Evolutionary conservation across 2,329 filamentous ascomycete genomes (phyloP), one percentile per base, ranked within the genome.

Genomic region (Colletotrichum ledebouriae): DNA sequence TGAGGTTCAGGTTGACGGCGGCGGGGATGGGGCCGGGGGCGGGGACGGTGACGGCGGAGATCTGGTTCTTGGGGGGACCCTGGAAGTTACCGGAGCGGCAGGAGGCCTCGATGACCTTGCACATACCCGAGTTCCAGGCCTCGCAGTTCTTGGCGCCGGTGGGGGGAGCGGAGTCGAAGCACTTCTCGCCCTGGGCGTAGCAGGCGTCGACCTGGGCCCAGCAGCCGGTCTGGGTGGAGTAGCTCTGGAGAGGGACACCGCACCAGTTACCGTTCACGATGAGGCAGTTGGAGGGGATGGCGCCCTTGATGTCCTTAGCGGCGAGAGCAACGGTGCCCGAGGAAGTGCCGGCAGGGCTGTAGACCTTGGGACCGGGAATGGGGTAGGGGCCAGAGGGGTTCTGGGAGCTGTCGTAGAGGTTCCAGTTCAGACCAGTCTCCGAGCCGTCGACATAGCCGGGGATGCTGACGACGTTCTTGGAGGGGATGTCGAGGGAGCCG

Each of bases 201-300:
- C 89, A 90, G 56, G 82, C 76, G 42, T 81, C 77, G 11, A 83
- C 83, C 3, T 84, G 79, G 64, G 81, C 82, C 87, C 88, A 92
- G 82, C 91, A 93, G 13, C 84, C 84, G 1, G 75, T 75, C 74
- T 89, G 82, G 50, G 81, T 80, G 4, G 78, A 80, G 79, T 91
- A 93, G 9, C 78, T 73, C 0, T 85, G 76, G 1, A 93, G 83
- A 74, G 92, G 85, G 67, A 84, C 81, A 59, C 85, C 90, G 78
- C 89, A 92, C 91, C 90, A 94, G 80, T 94, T 93, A 67, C 82
- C 90, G 75, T 92, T 92, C 74, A 88, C 87, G 68, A 90, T 74
- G 42, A 92, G 80, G 74, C 88, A 91, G 72, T 82, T 79, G 1
- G 74, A 62, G 0, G 90, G 90, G 59, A 88, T 80, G 12, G 84